Base-by-base conservation (phyloP, 1,139 yeast species). In the Candida gigantensis region DNA sequence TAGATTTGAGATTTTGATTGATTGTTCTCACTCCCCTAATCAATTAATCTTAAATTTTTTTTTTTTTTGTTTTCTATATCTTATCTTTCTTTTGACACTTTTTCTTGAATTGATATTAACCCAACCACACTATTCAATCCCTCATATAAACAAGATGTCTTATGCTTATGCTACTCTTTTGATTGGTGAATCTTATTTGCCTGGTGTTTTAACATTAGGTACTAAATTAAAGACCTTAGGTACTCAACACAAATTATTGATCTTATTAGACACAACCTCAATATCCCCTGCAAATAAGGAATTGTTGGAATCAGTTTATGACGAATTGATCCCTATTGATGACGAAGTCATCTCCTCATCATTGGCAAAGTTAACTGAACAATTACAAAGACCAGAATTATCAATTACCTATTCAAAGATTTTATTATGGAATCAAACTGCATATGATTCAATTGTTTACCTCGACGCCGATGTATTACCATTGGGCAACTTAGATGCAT, bases 401-500 rank as follows among this genome's bases (percentile, higher is more conserved):
- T 45, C 60, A 6, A 49, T 55, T 15, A 59, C 66, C 16, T 60
- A 47, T 40, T 39, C 60, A 37, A 62, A 62, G 44, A 42, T 62
- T 16, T 45, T 58, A 40, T 45, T 62, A 27, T 62, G 66, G 66
- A 48, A 55, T 35, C 55, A 52, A 42, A 43, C 48, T 27, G 41
- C 55, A 28, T 61, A 50, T 39, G 57, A 49, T 19, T 47, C 46
- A 24, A 43, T 62, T 30, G 49, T 60, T n/a, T 62, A 57, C 40
- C 53, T 62, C 24, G 67, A 62, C 36, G 50, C 57, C 26, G 67
- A 62, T 42, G 55, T 62, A 5, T 51, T 62, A 34, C 62, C 65
- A 5, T 44, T 62, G 36, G 41, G 44, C 32, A 43, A 45, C 19
- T 47, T 60, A 25, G 66, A 60, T 41, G 47, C 43, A 16, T 47